These are phyloP conservation scores for Dactylellina sp. DNA, from an alignment of 2,329 filamentous ascomycete genomes.

Conservation along the genomic window DNA sequence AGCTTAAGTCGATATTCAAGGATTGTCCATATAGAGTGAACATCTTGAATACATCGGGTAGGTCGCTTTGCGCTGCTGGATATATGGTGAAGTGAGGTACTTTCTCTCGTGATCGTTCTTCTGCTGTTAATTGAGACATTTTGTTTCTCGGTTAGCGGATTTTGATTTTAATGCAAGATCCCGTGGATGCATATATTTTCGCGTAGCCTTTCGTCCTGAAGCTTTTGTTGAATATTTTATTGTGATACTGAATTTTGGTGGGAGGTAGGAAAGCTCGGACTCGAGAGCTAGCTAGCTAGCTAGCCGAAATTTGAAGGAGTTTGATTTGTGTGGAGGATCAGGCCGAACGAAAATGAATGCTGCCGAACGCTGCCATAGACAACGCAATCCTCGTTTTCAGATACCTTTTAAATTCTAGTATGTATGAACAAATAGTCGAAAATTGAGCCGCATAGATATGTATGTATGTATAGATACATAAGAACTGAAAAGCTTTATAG, in stretches of 20 bases:
- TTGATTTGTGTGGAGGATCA: constrained; percentile 22
- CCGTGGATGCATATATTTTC: constrained; percentile 36
- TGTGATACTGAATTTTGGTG: not conserved
- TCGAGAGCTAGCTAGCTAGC: too few species aligned
- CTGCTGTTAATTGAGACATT: constrained; percentile 45
- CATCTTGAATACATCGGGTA: constrained; percentile 64
- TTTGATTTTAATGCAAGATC: constrained; percentile 43
- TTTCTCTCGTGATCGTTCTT: not conserved
- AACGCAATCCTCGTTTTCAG: constrained; percentile 20
- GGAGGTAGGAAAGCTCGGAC: not conserved
- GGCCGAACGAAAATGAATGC: not conserved
- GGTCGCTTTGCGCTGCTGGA: constrained; percentile 62
- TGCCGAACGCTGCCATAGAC: constrained; percentile 29
- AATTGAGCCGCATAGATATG: too few species aligned
- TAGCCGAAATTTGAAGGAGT: too few species aligned
- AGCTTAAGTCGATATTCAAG: constrained; percentile 70
- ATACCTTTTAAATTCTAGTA: too few species aligned
- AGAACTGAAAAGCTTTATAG: too few species aligned
- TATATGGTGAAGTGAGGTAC: constrained; percentile 39
- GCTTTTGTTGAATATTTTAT: not conserved
- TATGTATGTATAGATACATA: too few species aligned
- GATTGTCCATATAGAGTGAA: constrained; percentile 65
- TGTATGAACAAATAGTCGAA: too few species aligned
- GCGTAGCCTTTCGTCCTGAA: not conserved
- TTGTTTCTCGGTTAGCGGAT: constrained; percentile 50